phyloP scores from a whole-genome alignment of 1,284 basidiomycete species.

The Marasmius sp. region DNA sequence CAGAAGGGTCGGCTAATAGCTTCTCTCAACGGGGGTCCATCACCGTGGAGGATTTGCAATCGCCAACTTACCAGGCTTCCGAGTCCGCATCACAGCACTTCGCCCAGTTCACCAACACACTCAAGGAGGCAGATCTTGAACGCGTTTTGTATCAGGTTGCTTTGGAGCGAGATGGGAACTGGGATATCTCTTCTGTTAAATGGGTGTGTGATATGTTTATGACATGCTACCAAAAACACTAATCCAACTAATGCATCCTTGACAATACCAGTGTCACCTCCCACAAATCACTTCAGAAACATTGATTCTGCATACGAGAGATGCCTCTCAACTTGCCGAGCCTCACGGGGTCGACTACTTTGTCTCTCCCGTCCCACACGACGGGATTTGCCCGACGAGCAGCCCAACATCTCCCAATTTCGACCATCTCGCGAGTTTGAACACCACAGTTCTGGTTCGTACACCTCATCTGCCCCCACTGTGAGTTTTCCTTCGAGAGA shows the following conservation, averaged over 20 bases:
- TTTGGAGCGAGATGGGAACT: conserved; percentile 56
- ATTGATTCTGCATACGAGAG: conserved; percentile 52
- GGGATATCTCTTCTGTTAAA: conserved; percentile 72
- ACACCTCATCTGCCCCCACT: conserved; percentile 52
- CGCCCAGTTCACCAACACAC: conserved; percentile 36
- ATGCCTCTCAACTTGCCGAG: conserved; percentile 35
- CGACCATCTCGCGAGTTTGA: conserved; percentile 35
- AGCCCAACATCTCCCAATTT: conserved; percentile 24
- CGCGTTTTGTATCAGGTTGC: conserved; percentile 73
- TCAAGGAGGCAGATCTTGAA: conserved; percentile 32
- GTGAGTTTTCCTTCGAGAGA: conserved; percentile 37
- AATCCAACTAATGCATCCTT: conserved; percentile 11
- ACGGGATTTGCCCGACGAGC: conserved; percentile 59
- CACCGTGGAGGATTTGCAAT: conserved; percentile 33
- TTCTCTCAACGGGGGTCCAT: conserved; percentile 35
- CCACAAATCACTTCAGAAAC: conserved; percentile 49
- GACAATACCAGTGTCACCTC: conserved; percentile 56
- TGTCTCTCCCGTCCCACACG: conserved; percentile 59
- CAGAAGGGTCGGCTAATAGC: conserved; percentile 17
- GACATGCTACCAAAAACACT: conserved; percentile 12
- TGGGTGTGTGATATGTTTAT: conserved; percentile 48
- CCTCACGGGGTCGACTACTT: conserved; percentile 73
- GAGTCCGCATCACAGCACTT: conserved; percentile 44
- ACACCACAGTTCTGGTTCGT: conserved; percentile 55
- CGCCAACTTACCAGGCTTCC: conserved; percentile 35